These are phyloP conservation scores for Mycena alexandri DNA, from an alignment of 768 basidiomycete genomes.

Conservation along the genomic window DNA sequence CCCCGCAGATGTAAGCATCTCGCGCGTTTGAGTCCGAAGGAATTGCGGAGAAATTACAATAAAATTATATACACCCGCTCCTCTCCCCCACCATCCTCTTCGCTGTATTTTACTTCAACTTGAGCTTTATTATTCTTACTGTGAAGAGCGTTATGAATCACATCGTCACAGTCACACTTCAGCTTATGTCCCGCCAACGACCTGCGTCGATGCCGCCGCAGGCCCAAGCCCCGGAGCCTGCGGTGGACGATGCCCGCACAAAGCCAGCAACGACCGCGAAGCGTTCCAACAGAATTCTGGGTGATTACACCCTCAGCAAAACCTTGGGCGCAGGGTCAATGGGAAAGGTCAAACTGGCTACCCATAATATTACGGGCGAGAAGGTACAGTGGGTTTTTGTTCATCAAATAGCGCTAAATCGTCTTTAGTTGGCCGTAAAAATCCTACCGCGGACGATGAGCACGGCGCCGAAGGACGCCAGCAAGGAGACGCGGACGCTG, in stretches of 20 bases:
- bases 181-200: too few species aligned
- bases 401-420: not conserved
- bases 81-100: too few species aligned
- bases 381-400: conserved; percentile 73
- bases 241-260: not conserved
- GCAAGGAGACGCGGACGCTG: conserved; percentile 97
- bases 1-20: too few species aligned
- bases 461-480: conserved; percentile 80
- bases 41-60: too few species aligned
- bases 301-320: conserved; percentile 96
- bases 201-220: conserved; percentile 6
- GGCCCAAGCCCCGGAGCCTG: conserved; percentile 14
- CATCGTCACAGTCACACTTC: too few species aligned
- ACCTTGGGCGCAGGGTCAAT: conserved; percentile 98
- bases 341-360: conserved; percentile 98
- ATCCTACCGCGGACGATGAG: conserved; percentile 83
- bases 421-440: conserved; percentile 90
- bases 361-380: conserved; percentile 88
- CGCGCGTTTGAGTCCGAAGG: too few species aligned
- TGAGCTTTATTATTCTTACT: too few species aligned
- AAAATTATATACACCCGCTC: too few species aligned
- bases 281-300: conserved; percentile 74
- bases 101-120: too few species aligned
- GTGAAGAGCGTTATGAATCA: too few species aligned
- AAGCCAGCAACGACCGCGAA: conserved; percentile 46